Percentiles rank a stretch among this genome's conserved stretches.
phyloP scores from a whole-genome alignment of 805 yeast species.

The Candida broadrunensis region DNA sequence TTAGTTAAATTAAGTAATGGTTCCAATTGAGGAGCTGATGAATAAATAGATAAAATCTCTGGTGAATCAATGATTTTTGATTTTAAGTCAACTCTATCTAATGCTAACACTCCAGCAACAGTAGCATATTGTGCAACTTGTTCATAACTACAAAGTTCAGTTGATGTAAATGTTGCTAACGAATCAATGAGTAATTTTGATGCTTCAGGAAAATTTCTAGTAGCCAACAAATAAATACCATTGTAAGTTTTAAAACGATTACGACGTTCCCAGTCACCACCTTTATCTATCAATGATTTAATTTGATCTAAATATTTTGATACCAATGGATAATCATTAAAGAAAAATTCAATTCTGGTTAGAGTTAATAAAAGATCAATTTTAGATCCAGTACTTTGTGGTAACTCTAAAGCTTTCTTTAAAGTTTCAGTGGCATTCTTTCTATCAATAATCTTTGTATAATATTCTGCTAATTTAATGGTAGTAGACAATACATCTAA shows the following conservation, averaged over 20 bases:
- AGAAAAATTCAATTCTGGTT: conserved; percentile 86
- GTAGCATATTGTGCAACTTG: conserved; percentile 86
- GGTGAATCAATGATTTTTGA: conserved; percentile 88
- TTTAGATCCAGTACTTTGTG: conserved; percentile 86
- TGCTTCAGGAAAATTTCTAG: conserved; percentile 84
- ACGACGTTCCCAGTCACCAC: conserved; percentile 99
- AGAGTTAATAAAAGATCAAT: conserved; percentile 83
- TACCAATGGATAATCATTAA: conserved; percentile 68
- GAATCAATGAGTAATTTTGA: conserved; percentile 84
- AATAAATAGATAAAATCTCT: conserved; percentile 77
- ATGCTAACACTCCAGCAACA: conserved; percentile 79
- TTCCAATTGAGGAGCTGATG: conserved; percentile 67
- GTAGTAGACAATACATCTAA: conserved; percentile 74
- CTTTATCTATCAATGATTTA: conserved; percentile 79
- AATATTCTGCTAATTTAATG: conserved; percentile 82
- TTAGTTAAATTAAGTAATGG: conserved; percentile 83
- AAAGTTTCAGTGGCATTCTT: conserved; percentile 64
- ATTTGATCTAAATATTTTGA: conserved; percentile 72
- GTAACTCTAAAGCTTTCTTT: conserved; percentile 68
- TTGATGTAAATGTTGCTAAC: conserved; percentile 91
- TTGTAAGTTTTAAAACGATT: conserved; percentile 89
- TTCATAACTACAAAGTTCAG: conserved; percentile 85
- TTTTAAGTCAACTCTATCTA: conserved; percentile 83
- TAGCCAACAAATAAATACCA: conserved; percentile 80
- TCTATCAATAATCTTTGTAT: conserved; percentile 80